Evolutionary conservation across 1,139 yeast genomes (phyloP).

Genomic region (Yamadazyma conglobata): DNA sequence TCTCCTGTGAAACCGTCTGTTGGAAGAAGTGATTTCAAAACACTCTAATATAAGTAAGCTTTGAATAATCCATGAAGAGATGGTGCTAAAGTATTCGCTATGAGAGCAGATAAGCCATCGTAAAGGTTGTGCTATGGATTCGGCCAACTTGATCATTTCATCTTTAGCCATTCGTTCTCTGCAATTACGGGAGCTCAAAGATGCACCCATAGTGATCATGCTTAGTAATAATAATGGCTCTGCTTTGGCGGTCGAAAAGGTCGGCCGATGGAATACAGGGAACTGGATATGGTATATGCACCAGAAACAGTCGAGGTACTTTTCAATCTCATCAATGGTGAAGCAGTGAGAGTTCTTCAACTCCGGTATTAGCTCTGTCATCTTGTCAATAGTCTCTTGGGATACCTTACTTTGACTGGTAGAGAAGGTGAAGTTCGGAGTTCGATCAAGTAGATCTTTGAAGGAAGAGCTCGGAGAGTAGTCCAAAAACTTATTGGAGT

Average conservation of each 20-base stretch:
- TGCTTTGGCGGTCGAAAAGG: slow-evolving; percentile 49
- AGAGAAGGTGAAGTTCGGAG: slow-evolving; percentile 25
- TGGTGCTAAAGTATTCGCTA: slow-evolving; percentile 47
- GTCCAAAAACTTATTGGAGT: slow-evolving; percentile 17
- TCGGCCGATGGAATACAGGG: slow-evolving; percentile 58
- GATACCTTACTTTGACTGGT: slow-evolving; percentile 22
- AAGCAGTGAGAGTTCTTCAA: slow-evolving; percentile 24
- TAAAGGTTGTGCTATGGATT: slow-evolving; percentile 56
- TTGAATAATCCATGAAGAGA: slow-evolving; percentile 61
- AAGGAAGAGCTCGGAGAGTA: slow-evolving; percentile 22
- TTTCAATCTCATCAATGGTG: slow-evolving; percentile 18
- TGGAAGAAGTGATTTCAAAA: slow-evolving; percentile 48
- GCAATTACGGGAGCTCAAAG: slow-evolving; percentile 19
- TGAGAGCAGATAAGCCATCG: slow-evolving; percentile 58
- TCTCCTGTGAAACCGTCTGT: slow-evolving; percentile 58
- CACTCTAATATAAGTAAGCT: slow-evolving; percentile 56
- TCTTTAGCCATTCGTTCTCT: slow-evolving; percentile 10
- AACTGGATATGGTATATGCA: slow-evolving; percentile 53
- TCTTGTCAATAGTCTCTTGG: slow-evolving; percentile 24
- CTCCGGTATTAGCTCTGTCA: slow-evolving; percentile 29
- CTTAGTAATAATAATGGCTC: slow-evolving; percentile 51
- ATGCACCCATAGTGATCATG: slow-evolving; percentile 56
- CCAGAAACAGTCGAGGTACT: slow-evolving; percentile 45
- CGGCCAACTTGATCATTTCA: slow-evolving; percentile 20
- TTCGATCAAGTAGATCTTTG: slow-evolving; percentile 29